Evolutionary conservation across 148 eudicot species (phyloP).

Genomic region (Limonium bicolor): DNA sequence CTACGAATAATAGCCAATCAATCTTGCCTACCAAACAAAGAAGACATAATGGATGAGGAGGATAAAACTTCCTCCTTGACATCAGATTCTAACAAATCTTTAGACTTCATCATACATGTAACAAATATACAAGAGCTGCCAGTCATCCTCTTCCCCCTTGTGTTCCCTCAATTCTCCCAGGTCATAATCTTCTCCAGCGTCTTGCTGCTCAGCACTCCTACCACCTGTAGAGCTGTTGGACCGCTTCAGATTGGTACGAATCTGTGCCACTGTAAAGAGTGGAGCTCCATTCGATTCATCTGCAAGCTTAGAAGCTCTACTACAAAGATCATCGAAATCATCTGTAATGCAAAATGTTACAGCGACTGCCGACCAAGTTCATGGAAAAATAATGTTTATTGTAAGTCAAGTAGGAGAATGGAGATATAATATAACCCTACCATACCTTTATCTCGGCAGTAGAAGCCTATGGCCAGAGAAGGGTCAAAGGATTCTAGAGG

Average conservation of each 20-base stretch:
- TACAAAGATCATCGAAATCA: constrained; percentile 73
- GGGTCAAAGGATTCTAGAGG: constrained; percentile 76
- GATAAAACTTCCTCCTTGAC: too few relatives aligned
- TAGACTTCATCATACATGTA: too few relatives aligned
- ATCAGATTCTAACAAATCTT: too few relatives aligned
- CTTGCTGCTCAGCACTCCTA: too few relatives aligned
- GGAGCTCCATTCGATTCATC: constrained; percentile 79
- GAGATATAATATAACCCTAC: too few relatives aligned
- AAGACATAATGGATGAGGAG: too few relatives aligned
- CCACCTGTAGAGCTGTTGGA: neutral
- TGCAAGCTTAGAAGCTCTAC: constrained; percentile 52
- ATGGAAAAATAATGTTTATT: neutral
- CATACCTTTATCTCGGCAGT: constrained; percentile 70
- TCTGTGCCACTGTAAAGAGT: constrained; percentile 47
- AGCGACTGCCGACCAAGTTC: neutral
- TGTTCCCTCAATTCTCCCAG: neutral
- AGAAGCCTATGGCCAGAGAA: constrained; percentile 84
- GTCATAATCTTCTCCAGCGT: neutral
- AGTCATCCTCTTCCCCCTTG: neutral
- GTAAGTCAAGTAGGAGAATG: too few relatives aligned
- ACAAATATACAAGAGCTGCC: constrained; percentile 2
- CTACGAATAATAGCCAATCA: too few relatives aligned
- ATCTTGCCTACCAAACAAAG: too few relatives aligned
- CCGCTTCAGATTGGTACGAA: constrained; percentile 15
- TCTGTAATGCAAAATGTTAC: constrained; percentile 12